Evolutionary conservation across 768 basidiomycete genomes (phyloP), one percentile per base, ranked within the genome.

Genomic region (Lactarius quietus): DNA sequence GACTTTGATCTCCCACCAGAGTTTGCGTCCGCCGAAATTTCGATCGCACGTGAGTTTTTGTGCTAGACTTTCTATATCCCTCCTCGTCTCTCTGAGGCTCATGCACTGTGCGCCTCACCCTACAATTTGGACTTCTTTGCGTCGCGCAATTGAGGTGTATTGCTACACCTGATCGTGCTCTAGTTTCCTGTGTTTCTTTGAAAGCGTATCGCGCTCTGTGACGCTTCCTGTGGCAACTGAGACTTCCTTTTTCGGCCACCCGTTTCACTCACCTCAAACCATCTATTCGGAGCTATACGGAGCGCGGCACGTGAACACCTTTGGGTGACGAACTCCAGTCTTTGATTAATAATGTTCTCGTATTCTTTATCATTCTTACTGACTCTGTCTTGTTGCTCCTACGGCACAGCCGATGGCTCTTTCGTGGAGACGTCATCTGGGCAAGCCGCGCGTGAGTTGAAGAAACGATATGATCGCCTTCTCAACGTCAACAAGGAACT

Each of bases 401-500:
- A 31, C 38, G 43, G 59, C 33, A 33, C 82, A 84, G 91, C 83
- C 70, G 89, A 93, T 72, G 86, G 85, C 63, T 88, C 80, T 51
- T 93, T 88, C 73, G 84, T 93, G 26, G 92, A 94, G 72, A 93
- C 90, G 2, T 84, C 90, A 6, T 90, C 87, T 59, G 90, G 86
- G 3, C 79, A 82, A 17, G 90, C 88, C 33, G 91, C 91, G 15
- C 84, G 85, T 45, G 89, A 90, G 70, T 78, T 93, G 61, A 94
- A 93, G 81, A 81, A 81, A 70, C 81, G 83, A 33, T 90, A 88
- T 71, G 92, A 94, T 73, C 83, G 86, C 57, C 77, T 82, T 51
- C 74, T 85, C 39, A 87, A 90, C 15, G 88, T 93, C 35, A 82
- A 84, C 18, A 81, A 82, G 70, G 80, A 84, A 65, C 79, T 86